Conservation (phyloP, 257 asterid species). For the Thymus mandschuricus region DNA sequence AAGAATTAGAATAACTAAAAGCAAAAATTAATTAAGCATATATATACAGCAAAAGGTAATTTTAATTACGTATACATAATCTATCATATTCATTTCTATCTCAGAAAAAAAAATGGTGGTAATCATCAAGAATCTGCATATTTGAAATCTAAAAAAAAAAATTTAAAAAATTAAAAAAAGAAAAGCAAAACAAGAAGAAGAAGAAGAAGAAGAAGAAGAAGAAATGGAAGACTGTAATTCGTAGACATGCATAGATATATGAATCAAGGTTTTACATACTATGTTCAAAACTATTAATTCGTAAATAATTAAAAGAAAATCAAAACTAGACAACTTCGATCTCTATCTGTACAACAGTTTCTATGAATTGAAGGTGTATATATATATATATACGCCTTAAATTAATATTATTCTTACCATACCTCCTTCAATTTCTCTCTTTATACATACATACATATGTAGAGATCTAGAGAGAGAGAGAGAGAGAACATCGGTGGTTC, state of each 20-base stretch:
- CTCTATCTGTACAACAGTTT: constrained; percentile 20
- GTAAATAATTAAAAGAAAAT: not conserved
- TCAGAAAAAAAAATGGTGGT: no score
- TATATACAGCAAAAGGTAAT: no score
- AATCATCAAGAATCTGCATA: no score
- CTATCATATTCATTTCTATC: no score
- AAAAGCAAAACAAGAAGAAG: no score
- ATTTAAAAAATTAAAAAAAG: no score
- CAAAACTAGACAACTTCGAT: constrained; percentile 3
- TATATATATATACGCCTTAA: not conserved
- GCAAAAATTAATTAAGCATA: no score
- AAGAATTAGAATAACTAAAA: no score
- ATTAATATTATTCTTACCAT: not conserved
- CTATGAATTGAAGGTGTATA: not conserved
- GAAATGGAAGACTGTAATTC: not conserved
- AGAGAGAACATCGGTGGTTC: not conserved
- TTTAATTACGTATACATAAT: no score
- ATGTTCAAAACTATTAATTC: not conserved
- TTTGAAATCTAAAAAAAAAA: no score
- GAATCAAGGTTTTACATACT: constrained; percentile 18
- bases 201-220: not conserved
- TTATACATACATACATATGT: not conserved
- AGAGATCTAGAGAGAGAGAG: not conserved
- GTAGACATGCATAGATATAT: constrained; percentile 4
- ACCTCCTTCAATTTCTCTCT: not conserved